Evolutionary conservation across 1,139 yeast species (phyloP), one percentile per base, ranked within the genome.

Genomic region (Kodamaea arcana): DNA sequence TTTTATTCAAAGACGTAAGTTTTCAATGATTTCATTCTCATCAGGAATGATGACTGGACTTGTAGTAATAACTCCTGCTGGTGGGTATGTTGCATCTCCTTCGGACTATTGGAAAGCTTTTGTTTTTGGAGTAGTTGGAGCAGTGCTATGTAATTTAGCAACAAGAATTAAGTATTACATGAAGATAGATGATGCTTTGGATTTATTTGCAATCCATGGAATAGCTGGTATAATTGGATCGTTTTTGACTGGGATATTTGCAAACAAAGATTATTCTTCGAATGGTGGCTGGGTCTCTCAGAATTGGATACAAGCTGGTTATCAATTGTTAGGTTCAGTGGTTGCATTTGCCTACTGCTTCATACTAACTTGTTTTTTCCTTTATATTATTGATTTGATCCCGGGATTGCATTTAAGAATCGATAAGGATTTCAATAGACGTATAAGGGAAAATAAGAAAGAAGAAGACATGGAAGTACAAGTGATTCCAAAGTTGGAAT

Each of bases 241-340:
- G 1, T 28, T 69, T 14, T 46, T 69, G 21, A 68, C 72, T 2
- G 75, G 74, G 1, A 58, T 69, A 4, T 66, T 69, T 45, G 71
- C 72, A 10, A 62, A 61, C 31, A 34, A 47, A 5, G 43, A 45
- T 12, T 65, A 62, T 41, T 58, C 47, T 1, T 51, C 72, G 1
- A 24, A 52, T 12, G 77, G 78, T 2, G 80, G 80, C 3, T 69
- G 77, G 72, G 59, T 72, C 0, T 51, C 52, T n/a, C 69, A 71
- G 11, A 58, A 71, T 45, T 70, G 74, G 62, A 51, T 56, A 2
- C 80, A 73, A 46, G 50, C 74, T 10, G 67, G 69, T n/a, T 66
- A 68, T 41, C 82, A 76, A 46, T 32, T 72, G 8, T 49, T 69
- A 24, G 75, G 77, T 11, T 52, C 66, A 16, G 58, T 65, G 4